Percentiles rank a stretch among this genome's conserved stretches.
phyloP scores from a whole-genome alignment of 805 yeast genomes.

The Cyberlindnera americana region DNA sequence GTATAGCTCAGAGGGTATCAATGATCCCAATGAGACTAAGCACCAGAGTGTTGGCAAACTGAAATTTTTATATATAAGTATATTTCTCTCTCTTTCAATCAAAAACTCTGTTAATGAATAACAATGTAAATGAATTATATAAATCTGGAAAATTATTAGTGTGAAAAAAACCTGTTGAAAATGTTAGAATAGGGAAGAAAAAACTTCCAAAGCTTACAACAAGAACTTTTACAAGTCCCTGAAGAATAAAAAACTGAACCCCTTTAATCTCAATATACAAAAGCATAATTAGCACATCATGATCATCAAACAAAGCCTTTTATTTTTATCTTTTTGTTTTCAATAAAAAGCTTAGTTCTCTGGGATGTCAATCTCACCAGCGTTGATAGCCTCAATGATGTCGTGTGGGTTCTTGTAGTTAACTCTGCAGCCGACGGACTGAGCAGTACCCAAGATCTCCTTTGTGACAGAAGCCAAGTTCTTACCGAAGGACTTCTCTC shows the following conservation, averaged over 20 bases:
- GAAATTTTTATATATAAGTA: too few species aligned
- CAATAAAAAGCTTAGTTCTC: conserved; percentile 49
- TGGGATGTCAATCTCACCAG: conserved; percentile 94
- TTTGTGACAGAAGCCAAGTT: conserved; percentile 93
- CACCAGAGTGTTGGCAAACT: conserved; percentile 96
- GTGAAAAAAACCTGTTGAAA: conserved; percentile 1
- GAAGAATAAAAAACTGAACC: conserved; percentile 16
- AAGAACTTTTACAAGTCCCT: conserved; percentile 2
- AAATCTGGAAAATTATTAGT: background rate
- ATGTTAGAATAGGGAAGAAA: conserved; percentile 2
- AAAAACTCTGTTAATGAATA: too few species aligned
- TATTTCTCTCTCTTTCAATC: too few species aligned
- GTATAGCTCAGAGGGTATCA: conserved; percentile 38
- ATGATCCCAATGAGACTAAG: conserved; percentile 40
- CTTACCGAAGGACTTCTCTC: conserved; percentile 97
- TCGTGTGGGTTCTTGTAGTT: conserved; percentile 99
- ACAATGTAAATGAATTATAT: too few species aligned
- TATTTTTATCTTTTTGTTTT: too few species aligned
- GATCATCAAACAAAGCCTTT: conserved; percentile 5
- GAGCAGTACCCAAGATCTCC: conserved; percentile 99
- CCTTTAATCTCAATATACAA: conserved; percentile 25
- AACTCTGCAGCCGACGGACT: conserved; percentile 99
- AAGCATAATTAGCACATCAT: conserved; percentile 17
- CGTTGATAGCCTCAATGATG: conserved; percentile 96
- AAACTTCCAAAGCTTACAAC: conserved; percentile 8